phyloP scores from a whole-genome alignment of 2,329 filamentous ascomycete species.

The Plectosphaerella cucumerina region DNA sequence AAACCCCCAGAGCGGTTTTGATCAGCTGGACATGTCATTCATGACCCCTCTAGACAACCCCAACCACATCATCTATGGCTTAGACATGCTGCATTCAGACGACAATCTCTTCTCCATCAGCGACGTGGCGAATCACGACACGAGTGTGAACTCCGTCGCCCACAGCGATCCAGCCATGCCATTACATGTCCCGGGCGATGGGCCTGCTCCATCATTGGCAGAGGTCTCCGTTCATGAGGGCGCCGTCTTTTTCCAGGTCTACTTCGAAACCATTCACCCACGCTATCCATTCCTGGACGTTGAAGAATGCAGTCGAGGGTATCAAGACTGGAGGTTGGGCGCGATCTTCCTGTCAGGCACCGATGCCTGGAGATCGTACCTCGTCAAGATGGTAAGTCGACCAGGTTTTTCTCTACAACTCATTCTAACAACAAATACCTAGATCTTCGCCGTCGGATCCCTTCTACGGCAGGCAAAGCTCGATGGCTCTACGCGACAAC shows the following conservation, averaged over 20 bases:
- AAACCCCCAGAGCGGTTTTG: neutral
- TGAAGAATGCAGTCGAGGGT: conserved; percentile 1
- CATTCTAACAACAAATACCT: neutral
- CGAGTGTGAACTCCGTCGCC: neutral
- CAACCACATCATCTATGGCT: neutral
- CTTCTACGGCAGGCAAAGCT: neutral
- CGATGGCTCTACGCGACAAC: neutral
- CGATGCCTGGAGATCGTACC: neutral
- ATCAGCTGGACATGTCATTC: neutral
- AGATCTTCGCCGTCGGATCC: neutral
- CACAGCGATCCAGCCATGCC: neutral
- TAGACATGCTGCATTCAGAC: neutral
- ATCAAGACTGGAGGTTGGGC: neutral
- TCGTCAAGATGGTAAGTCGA: neutral
- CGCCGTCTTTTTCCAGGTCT: neutral
- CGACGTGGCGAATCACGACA: neutral
- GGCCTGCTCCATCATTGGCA: neutral
- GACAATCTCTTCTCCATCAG: neutral
- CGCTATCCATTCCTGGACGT: neutral
- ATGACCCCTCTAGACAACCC: neutral
- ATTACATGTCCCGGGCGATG: neutral
- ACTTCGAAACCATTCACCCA: neutral
- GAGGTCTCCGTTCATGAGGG: neutral
- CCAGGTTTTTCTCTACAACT: neutral
- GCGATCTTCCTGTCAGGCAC: neutral